Percentiles rank a stretch among this genome's conserved stretches.
Conservation (phyloP, 495 filamentous ascomycete genomes). For the Xanthoparmelia taractica region DNA sequence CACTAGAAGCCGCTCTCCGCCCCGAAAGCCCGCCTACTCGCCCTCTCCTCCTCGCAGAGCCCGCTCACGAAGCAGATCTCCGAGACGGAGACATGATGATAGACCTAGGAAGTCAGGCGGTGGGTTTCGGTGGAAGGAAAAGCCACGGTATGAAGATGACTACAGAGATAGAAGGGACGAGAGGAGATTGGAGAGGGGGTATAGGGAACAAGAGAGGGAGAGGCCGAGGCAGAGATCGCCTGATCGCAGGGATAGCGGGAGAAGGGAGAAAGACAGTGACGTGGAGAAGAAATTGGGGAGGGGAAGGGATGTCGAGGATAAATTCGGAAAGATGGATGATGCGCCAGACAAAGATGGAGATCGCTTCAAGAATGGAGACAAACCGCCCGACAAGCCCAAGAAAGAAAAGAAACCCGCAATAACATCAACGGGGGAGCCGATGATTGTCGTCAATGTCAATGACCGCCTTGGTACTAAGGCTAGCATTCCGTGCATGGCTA, state of each 20-base stretch:
- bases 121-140: slow-evolving; percentile 63
- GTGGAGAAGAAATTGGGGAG: slow-evolving; percentile 16
- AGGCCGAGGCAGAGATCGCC: slow-evolving; percentile 25
- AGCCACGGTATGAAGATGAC: slow-evolving; percentile 41
- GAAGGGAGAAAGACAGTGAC: slow-evolving; percentile 10
- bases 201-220: slow-evolving; percentile 37
- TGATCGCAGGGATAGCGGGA: slow-evolving; percentile 21
- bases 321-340: slow-evolving; percentile 2
- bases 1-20: slow-evolving; percentile 34
- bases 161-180: slow-evolving; percentile 29
- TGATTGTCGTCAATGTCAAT: slow-evolving; percentile 90
- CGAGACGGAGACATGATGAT: slow-evolving; percentile 28
- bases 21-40: slow-evolving; percentile 16
- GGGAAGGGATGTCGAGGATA: neutral
- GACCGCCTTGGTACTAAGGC: slow-evolving; percentile 87
- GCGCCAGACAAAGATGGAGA: neutral
- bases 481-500: slow-evolving; percentile 75
- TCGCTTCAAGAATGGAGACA: slow-evolving; percentile 20
- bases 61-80: slow-evolving; percentile 17
- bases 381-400: slow-evolving; percentile 29
- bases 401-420: slow-evolving; percentile 35
- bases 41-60: slow-evolving; percentile 16
- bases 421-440: slow-evolving; percentile 51
- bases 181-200: slow-evolving; percentile 46
- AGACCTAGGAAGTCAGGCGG: slow-evolving; percentile 25